Evolutionary conservation across 192 early-diverging fungal species (phyloP).

Genomic region (Haplosporangium gracile): DNA sequence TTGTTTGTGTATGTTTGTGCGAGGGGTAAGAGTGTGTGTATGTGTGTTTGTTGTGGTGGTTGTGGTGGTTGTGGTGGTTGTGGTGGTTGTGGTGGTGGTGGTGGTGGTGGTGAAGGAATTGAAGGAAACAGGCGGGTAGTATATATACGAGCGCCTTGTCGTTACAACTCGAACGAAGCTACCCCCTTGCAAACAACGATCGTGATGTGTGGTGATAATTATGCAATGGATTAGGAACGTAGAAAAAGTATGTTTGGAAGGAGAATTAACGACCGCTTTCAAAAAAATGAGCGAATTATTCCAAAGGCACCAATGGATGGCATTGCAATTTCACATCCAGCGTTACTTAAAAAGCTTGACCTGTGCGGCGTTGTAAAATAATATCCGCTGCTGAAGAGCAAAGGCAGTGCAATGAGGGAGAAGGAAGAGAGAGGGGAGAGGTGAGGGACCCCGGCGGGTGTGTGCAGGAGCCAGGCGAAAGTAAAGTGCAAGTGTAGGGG

Average conservation of each 20-base stretch:
- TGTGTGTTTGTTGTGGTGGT: not conserved
- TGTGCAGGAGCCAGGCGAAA: too few species aligned
- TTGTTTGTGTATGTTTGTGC: not conserved
- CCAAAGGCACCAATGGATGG: not conserved
- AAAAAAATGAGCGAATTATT: not conserved
- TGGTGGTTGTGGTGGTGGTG: too few species aligned
- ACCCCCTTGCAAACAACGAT: too few species aligned
- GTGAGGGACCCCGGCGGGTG: not conserved
- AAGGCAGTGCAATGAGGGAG: too few species aligned
- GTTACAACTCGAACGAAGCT: too few species aligned
- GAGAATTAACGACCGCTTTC: not conserved
- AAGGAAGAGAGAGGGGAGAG: not conserved
- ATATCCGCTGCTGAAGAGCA: not conserved
- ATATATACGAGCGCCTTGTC: too few species aligned
- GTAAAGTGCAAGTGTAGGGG: too few species aligned
- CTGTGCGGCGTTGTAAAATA: conserved; percentile 2
- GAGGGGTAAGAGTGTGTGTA: too few species aligned
- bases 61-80: too few species aligned
- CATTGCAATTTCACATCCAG: not conserved
- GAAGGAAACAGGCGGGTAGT: too few species aligned
- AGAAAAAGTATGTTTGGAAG: not conserved
- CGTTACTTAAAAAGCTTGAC: not conserved
- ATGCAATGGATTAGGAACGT: not conserved
- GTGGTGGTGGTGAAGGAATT: too few species aligned
- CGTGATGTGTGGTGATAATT: too few species aligned